Conservation (phyloP, 2,329 filamentous ascomycete species). For the Stagonosporopsis rhizophila region DNA sequence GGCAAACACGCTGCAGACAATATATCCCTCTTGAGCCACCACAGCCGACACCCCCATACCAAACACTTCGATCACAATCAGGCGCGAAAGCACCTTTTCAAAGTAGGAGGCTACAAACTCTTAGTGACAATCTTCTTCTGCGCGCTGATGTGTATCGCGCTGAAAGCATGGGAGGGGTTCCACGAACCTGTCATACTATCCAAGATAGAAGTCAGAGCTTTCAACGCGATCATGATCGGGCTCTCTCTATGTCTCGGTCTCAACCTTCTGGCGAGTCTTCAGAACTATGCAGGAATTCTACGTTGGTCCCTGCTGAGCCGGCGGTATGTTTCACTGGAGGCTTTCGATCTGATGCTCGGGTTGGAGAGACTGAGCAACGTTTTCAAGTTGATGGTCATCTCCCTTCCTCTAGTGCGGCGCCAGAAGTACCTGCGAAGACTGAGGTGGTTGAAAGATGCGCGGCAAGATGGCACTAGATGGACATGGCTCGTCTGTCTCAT, state of each 20-base stretch:
- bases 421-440: slow-evolving; percentile 33
- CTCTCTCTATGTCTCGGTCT: slow-evolving; percentile 45
- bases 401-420: slow-evolving; percentile 37
- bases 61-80: slow-evolving; percentile 45
- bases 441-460: slow-evolving; percentile 39
- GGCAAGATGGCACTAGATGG: slow-evolving; percentile 41
- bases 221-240: slow-evolving; percentile 45
- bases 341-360: slow-evolving; percentile 46
- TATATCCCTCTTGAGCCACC: slow-evolving; percentile 22
- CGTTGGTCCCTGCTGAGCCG: slow-evolving; percentile 45
- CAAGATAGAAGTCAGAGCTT: slow-evolving; percentile 37
- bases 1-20: slow-evolving; percentile 30
- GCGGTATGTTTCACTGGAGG: slow-evolving; percentile 43
- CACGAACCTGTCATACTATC: slow-evolving; percentile 30
- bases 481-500: slow-evolving; percentile 44
- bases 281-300: slow-evolving; percentile 43
- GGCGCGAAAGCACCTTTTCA: slow-evolving; percentile 38
- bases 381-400: slow-evolving; percentile 44
- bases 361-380: slow-evolving; percentile 42
- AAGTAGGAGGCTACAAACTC: slow-evolving; percentile 35
- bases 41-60: slow-evolving; percentile 20
- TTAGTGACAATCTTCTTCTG: slow-evolving; percentile 42
- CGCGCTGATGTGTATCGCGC: slow-evolving; percentile 34
- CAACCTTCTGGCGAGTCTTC: slow-evolving; percentile 44
- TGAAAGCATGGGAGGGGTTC: slow-evolving; percentile 44